A percentile compares a stretch with the other conserved stretches of the same genome.
Evolutionary conservation across 75 land plant species (phyloP).

Genomic region (Cryptomeria japonica): DNA sequence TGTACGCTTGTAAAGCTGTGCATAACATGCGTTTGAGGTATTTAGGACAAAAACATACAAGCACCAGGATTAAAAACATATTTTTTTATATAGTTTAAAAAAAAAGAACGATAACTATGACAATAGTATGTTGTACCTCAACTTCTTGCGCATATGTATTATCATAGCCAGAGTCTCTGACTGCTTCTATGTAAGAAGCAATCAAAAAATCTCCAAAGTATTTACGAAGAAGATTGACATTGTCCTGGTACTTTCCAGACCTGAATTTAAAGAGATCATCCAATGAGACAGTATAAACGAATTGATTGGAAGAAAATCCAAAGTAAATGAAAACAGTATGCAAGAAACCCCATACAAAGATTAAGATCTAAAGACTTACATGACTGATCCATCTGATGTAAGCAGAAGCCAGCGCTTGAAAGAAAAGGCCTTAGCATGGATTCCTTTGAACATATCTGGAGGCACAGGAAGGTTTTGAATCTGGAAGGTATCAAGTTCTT

Average conservation of each 20-base stretch:
- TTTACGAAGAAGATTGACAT: constrained; percentile 74
- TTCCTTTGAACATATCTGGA: constrained; percentile 67
- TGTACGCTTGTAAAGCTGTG: neutral
- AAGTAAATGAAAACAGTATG: neutral
- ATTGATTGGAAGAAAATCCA: constrained; percentile 1
- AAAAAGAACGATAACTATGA: neutral
- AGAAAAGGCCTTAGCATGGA: constrained; percentile 54
- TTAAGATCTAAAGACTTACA: constrained; percentile 29
- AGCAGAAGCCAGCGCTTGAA: constrained; percentile 85
- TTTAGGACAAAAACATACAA: neutral
- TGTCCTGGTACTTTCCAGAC: constrained; percentile 60
- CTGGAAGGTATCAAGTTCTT: constrained; percentile 38
- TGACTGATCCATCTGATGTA: constrained; percentile 62
- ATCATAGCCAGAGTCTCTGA: constrained; percentile 60
- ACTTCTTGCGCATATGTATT: constrained; percentile 64
- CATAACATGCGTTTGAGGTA: neutral
- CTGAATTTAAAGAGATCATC: constrained; percentile 28
- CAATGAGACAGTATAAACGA: constrained; percentile 9
- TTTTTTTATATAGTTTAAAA: neutral
- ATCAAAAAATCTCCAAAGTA: constrained; percentile 91
- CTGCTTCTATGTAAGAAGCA: constrained; percentile 64
- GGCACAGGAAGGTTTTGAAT: constrained; percentile 69
- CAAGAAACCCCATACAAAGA: neutral
- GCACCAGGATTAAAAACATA: neutral
- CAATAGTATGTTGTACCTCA: constrained; percentile 54